Conservation (phyloP, 805 yeast species). For the Yamadazyma philogaea region DNA sequence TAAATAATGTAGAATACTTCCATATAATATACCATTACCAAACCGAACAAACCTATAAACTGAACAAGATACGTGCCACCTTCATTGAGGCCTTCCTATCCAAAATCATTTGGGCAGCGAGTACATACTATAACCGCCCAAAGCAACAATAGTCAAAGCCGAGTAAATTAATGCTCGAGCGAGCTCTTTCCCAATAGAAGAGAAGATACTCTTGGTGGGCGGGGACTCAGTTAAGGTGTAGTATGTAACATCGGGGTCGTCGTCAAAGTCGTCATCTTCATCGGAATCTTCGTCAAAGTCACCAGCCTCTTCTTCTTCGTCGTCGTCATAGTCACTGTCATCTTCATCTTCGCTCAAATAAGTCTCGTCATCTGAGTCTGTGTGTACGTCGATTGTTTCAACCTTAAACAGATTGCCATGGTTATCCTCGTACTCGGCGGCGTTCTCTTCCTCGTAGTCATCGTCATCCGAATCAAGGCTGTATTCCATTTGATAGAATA, state of each 20-base stretch:
- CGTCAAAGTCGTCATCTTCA: not conserved
- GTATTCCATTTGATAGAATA: constrained; percentile 1
- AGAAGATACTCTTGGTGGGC: not conserved
- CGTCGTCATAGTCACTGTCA: not conserved
- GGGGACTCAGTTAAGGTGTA: not conserved
- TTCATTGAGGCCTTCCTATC: not conserved
- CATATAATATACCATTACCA: not conserved
- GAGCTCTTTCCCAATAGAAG: constrained; percentile 22
- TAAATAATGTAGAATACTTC: not conserved
- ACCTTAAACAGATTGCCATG: not conserved
- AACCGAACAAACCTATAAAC: constrained; percentile 1
- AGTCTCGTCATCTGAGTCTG: not conserved
- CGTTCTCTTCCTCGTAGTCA: constrained; percentile 3
- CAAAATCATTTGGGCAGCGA: not conserved
- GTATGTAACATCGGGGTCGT: not conserved
- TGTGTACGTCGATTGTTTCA: not conserved
- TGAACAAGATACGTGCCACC: not conserved
- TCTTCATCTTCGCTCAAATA: not conserved
- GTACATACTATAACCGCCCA: constrained; percentile 35
- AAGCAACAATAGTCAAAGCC: constrained; percentile 29
- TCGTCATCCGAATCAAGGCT: not conserved
- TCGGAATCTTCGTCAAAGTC: constrained; percentile 3
- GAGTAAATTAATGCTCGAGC: constrained; percentile 32
- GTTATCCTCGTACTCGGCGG: not conserved
- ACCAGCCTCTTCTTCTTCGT: constrained; percentile 1